phyloP scores from a whole-genome alignment of 371 early-diverging fungal species.

The Nematocida parisii region DNA sequence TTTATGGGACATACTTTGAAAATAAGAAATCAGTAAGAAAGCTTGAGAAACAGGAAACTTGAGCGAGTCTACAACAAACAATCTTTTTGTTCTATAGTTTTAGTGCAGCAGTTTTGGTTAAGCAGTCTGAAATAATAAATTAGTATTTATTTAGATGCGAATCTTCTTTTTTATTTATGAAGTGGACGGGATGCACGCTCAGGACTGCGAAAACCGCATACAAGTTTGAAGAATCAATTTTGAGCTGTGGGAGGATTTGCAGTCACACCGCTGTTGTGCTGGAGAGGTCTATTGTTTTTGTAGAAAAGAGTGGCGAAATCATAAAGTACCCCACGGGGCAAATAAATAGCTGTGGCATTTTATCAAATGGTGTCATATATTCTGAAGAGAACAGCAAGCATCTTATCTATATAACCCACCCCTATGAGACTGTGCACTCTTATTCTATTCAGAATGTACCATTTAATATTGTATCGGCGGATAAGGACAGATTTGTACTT shows the following conservation, averaged over 20 bases:
- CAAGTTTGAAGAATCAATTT: slow-evolving; percentile 3
- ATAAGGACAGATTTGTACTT: slow-evolving; percentile 10
- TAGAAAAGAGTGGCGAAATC: slow-evolving; percentile 43
- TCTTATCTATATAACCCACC: slow-evolving; percentile 29
- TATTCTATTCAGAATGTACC: background rate
- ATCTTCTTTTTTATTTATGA: slow-evolving; percentile 50
- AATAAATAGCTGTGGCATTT: slow-evolving; percentile 6
- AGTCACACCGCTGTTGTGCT: slow-evolving; percentile 13
- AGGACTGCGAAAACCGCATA: slow-evolving; percentile 8
- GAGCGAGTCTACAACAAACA: background rate
- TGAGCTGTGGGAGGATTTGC: background rate
- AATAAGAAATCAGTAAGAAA: background rate
- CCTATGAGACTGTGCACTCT: slow-evolving; percentile 23
- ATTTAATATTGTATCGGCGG: slow-evolving; percentile 17
- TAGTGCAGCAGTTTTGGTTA: background rate
- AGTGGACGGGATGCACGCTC: slow-evolving; percentile 30
- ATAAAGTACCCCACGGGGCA: slow-evolving; percentile 22
- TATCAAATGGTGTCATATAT: slow-evolving; percentile 26
- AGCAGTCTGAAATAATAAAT: too few species aligned
- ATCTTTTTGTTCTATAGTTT: background rate
- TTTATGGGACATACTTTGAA: slow-evolving; percentile 13
- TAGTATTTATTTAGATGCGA: background rate
- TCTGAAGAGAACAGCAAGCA: background rate
- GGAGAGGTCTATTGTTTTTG: slow-evolving; percentile 28
- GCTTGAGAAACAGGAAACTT: background rate